These are phyloP conservation scores for Scheffersomyces stipitis DNA, from an alignment of 805 yeast species.

Conservation along the genomic window DNA sequence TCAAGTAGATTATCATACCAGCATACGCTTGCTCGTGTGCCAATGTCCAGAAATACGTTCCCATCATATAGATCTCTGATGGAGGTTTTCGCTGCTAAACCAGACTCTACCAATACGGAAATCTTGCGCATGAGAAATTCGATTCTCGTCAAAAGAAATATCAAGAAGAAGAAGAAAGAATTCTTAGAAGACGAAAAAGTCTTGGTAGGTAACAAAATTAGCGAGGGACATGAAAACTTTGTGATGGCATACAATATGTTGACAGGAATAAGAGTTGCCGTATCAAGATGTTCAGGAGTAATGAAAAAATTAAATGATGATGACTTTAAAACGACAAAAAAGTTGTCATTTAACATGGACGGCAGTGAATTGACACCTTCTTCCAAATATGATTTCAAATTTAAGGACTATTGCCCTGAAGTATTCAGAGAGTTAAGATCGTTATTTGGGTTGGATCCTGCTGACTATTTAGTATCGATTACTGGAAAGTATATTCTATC, in stretches of 20 bases:
- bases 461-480: constrained; percentile 88
- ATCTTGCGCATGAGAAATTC: constrained; percentile 52
- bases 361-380: constrained; percentile 93
- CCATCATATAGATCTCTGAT: constrained; percentile 11
- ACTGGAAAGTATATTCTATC: constrained; percentile 91
- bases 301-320: constrained; percentile 68
- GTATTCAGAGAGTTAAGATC: constrained; percentile 85
- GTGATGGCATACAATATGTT: constrained; percentile 96
- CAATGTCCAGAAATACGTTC: constrained; percentile 17
- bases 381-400: constrained; percentile 91
- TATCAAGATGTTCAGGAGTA: constrained; percentile 84
- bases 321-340: constrained; percentile 73
- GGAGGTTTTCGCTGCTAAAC: constrained; percentile 2
- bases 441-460: constrained; percentile 87
- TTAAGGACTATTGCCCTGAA: constrained; percentile 93
- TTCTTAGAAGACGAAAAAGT: constrained; percentile 55
- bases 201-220: constrained; percentile 74
- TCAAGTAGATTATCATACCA: neutral
- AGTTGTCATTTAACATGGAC: constrained; percentile 80
- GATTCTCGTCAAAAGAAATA: constrained; percentile 41
- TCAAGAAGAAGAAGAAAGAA: constrained; percentile 41
- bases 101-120: constrained; percentile 39
- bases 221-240: constrained; percentile 92
- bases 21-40: constrained; percentile 2
- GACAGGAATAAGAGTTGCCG: constrained; percentile 94